Percentiles rank a stretch among this genome's conserved stretches.
phyloP scores from a whole-genome alignment of 2,329 filamentous ascomycete species.

The Epichloe sp. region DNA sequence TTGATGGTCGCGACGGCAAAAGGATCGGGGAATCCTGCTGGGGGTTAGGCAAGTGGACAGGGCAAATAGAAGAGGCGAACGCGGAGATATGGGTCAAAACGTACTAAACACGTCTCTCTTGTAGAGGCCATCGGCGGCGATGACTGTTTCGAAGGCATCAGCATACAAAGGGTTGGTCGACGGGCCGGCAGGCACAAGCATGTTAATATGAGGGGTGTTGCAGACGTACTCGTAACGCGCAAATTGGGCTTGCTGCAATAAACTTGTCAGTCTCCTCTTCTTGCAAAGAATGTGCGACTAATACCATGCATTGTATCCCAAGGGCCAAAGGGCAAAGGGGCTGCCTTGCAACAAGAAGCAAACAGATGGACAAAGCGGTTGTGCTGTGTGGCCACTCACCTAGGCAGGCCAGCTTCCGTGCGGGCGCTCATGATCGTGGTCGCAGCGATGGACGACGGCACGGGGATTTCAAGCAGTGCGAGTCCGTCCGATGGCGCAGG shows the following conservation, averaged over 20 bases:
- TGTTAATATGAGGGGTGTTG: conserved; percentile 10
- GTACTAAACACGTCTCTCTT: conserved; percentile 98
- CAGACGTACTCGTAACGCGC: conserved; percentile 72
- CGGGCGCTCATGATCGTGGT: conserved; percentile 16
- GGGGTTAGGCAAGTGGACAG: conserved; percentile 16
- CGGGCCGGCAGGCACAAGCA: not conserved
- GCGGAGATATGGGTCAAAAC: conserved; percentile 24
- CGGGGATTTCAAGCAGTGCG: not conserved
- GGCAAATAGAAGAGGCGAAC: not conserved
- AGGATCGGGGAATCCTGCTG: conserved; percentile 82
- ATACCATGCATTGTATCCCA: not conserved
- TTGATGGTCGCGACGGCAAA: conserved; percentile 96
- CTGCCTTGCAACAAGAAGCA: not conserved
- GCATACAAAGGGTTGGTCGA: conserved; percentile 8
- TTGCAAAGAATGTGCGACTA: not conserved
- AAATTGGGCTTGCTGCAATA: conserved; percentile 63
- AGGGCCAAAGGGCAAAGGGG: not conserved
- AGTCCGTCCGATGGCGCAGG: not conserved
- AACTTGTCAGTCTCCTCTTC: conserved; percentile 16
- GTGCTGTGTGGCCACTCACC: conserved; percentile 16
- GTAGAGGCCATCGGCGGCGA: conserved; percentile 95
- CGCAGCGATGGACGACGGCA: conserved; percentile 1
- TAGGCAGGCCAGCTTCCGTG: conserved; percentile 23
- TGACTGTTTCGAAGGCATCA: conserved; percentile 51
- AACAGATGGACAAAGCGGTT: conserved; percentile 3